Evolutionary conservation across 352 stramenopile species (phyloP), one percentile per base, ranked within the genome.

Genomic region (Aphanomyces invadans): DNA sequence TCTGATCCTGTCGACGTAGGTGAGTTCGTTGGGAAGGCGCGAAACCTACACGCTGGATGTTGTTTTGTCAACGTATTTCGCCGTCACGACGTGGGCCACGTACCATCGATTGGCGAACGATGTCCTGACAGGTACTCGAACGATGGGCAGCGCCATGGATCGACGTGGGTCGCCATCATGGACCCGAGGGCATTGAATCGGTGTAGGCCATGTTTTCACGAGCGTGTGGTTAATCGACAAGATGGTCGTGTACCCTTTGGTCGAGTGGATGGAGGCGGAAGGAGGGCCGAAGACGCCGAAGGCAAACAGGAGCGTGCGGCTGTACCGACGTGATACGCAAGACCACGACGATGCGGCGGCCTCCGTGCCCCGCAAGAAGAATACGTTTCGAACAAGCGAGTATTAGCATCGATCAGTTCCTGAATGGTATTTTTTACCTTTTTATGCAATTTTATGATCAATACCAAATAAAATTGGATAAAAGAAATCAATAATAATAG

Each of bases 191-290:
- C n/a, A 3, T 23, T 54, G n/a, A 25, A 31, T 32, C 25, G 19
- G 9, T 29, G 11, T 57, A 57, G 49, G 55, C 12, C 55, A 64
- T 21, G 31, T 45, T 1, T 64, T 64, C 23, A 64, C 55, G 38
- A 51, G 28, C 55, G 55, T 64, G 15, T 64, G 55, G 55, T 38
- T 64, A 10, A 64, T 64, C 28, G 55, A 64, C 36, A 64, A 64
- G 39, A 49, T 64, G 55, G 32, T 64, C 21, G 39, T 64, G 4
- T 64, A 64, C 17, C 55, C 55, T 32, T 38, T 64, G 7, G 55
- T 64, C 33, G 55, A 64, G 39, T 64, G 36, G 32, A 64, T 64
- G 55, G 55, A 64, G 36, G 36, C 19, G 2, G 55, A 64, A 49
- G 55, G 38, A n/a, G 21, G 15, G 3, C 10, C 38, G 21, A 32